Conservation (phyloP, 352 stramenopile species). For the Phytopythium ostracodes region DNA sequence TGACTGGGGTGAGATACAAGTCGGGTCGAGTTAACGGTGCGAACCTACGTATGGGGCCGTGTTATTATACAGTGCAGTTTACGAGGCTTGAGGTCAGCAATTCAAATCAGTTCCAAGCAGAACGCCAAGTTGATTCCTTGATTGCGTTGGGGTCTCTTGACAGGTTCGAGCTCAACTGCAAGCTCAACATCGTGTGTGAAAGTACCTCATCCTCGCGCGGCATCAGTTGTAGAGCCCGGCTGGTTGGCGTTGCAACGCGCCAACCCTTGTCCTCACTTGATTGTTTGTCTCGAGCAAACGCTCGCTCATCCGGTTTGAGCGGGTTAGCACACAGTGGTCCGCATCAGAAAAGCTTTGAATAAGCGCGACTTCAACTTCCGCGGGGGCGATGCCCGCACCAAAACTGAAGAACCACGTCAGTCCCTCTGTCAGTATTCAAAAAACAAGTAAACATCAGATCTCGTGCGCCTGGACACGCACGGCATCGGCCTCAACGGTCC, state of each 20-base stretch:
- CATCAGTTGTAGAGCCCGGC: too few species aligned
- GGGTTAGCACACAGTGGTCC: neutral
- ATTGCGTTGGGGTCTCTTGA: neutral
- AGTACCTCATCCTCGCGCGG: neutral
- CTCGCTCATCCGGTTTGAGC: neutral
- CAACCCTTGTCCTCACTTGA: slow-evolving; percentile 1
- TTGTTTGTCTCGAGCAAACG: neutral
- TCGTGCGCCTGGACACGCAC: too few species aligned
- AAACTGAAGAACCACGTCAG: neutral
- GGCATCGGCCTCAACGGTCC: too few species aligned
- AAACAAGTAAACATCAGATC: too few species aligned
- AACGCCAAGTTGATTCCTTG: neutral
- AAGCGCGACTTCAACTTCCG: neutral
- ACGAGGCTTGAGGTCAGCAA: too few species aligned
- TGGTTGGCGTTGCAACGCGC: neutral
- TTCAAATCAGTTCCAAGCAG: neutral
- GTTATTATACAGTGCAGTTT: too few species aligned
- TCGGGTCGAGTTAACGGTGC: too few species aligned
- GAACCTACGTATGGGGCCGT: too few species aligned
- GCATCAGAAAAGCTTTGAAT: neutral
- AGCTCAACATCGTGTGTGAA: neutral
- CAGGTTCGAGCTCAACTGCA: neutral
- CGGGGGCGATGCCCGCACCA: neutral
- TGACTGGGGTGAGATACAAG: neutral
- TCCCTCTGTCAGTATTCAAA: neutral